phyloP scores from a whole-genome alignment of 768 basidiomycete genomes.

The Hemileccinum impolitum region DNA sequence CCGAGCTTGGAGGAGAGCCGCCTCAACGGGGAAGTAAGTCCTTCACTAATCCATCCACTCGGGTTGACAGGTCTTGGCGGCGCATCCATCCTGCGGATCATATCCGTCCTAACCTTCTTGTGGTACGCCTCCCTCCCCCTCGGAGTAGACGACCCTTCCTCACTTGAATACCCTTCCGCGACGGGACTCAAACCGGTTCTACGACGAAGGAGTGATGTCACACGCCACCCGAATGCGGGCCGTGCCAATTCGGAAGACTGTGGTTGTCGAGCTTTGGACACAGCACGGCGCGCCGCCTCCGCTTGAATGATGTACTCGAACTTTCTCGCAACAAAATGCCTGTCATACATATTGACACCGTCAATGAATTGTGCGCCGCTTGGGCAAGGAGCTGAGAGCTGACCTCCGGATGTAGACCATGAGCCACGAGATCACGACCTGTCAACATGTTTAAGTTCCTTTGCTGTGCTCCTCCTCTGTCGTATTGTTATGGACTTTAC shows the following conservation, averaged over 20 bases:
- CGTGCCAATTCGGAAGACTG: slow-evolving; percentile 20
- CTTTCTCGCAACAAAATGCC: slow-evolving; percentile 68
- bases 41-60: slow-evolving; percentile 65
- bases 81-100: slow-evolving; percentile 74
- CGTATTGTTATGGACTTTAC: slow-evolving; percentile 27
- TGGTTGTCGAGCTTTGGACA: slow-evolving; percentile 17
- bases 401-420: slow-evolving; percentile 78
- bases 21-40: slow-evolving; percentile 27
- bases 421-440: slow-evolving; percentile 80
- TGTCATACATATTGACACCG: slow-evolving; percentile 21
- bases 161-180: slow-evolving; percentile 16
- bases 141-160: slow-evolving; percentile 14
- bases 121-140: slow-evolving; percentile 23
- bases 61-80: slow-evolving; percentile 70
- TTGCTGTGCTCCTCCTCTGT: not conserved
- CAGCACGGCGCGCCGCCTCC: slow-evolving; percentile 33
- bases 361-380: not conserved
- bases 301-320: slow-evolving; percentile 57
- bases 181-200: slow-evolving; percentile 27
- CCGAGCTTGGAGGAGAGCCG: slow-evolving; percentile 8
- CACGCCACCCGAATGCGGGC: slow-evolving; percentile 24
- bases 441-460: not conserved
- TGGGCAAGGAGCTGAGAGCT: not conserved
- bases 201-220: slow-evolving; percentile 33
- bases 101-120: slow-evolving; percentile 53